Evolutionary conservation across 139 green algal species (phyloP).

Genomic region (Tetraselmis striata): DNA sequence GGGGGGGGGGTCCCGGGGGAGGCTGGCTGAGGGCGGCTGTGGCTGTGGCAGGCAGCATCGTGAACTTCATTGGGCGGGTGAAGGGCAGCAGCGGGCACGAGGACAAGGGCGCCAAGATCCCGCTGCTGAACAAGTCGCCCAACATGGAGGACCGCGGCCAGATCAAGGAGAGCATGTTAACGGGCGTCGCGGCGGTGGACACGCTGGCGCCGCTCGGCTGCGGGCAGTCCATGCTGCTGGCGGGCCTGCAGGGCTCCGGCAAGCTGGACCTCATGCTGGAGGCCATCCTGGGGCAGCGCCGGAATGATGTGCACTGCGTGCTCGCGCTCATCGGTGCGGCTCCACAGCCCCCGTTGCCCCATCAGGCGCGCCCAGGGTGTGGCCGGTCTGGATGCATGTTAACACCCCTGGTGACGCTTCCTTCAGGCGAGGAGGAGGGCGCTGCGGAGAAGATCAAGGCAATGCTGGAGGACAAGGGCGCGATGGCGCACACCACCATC

Average conservation of each 20-base stretch:
- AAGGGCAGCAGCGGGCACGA: not conserved
- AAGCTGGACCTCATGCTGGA: constrained; percentile 53
- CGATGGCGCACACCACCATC: constrained; percentile 55
- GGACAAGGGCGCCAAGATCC: constrained; percentile 19
- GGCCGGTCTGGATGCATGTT: too few species aligned
- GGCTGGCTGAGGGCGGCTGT: not conserved
- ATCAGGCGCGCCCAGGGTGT: too few species aligned
- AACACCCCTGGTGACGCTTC: too few species aligned
- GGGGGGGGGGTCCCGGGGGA: not conserved
- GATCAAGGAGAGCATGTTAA: constrained; percentile 64
- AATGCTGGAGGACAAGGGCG: constrained; percentile 33
- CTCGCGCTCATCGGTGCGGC: constrained; percentile 21
- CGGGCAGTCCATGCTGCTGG: constrained; percentile 67
- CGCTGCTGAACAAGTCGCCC: constrained; percentile 54
- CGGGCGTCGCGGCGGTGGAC: constrained; percentile 68
- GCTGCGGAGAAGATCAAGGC: constrained; percentile 15
- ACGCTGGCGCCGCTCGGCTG: constrained; percentile 73
- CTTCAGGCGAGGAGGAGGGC: constrained; percentile 23
- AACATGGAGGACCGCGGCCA: constrained; percentile 70
- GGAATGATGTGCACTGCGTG: constrained; percentile 39
- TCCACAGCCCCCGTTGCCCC: not conserved
- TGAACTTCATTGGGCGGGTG: constrained; percentile 53
- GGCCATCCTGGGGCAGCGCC: constrained; percentile 46
- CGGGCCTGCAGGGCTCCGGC: constrained; percentile 44
- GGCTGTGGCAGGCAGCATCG: constrained; percentile 29